Base-by-base conservation (phyloP, 805 yeast genomes). In the Candida montana region DNA sequence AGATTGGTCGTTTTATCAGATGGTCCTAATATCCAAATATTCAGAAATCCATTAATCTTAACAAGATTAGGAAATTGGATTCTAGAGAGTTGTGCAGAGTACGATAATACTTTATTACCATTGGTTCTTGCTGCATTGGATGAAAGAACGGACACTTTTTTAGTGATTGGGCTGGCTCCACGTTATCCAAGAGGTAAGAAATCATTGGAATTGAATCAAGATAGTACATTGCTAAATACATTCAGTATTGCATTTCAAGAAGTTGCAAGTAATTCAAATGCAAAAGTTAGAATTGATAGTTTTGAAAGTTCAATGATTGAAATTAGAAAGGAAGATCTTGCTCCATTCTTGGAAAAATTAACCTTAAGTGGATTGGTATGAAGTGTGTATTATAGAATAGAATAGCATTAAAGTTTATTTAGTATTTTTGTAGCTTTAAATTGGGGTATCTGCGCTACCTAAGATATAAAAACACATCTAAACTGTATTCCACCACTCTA, bases 231-330 rank as follows among this genome's bases (percentile, higher is more conserved):
- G 28, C 64, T 82, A 38, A 91, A 93, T 58, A 81, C 87, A 7
- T 93, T 93, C 57, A 90, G 96, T 35, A 77, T 83, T 44, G 95
- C 95, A 28, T 93, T 93, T 61, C 96, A 88, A 60, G 83, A 82
- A 49, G 86, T 90, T 21, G 93, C 97, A 1, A 72, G 71, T 34
- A 76, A 77, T 17, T 84, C 95, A 6, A 91, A 89, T 32, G 96
- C 97, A 3, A 80, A 84, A 52, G 89, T 89, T 16, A 74, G 91
- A 54, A 84, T 93, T 47, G 98, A 93, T 60, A 88, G 95, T 55
- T 93, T 93, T 63, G 98, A 93, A 59, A 85, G 95, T 49, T 80
- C 97, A 3, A 86, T 93, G 18, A 88, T 93, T 33, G 97, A 93
- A 64, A 81, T 93, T 33, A 67, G 87, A 45, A 83, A 81, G 55